Evolutionary conservation across 2,329 filamentous ascomycete genomes (phyloP).

Genomic region (Trichoderma sp.): DNA sequence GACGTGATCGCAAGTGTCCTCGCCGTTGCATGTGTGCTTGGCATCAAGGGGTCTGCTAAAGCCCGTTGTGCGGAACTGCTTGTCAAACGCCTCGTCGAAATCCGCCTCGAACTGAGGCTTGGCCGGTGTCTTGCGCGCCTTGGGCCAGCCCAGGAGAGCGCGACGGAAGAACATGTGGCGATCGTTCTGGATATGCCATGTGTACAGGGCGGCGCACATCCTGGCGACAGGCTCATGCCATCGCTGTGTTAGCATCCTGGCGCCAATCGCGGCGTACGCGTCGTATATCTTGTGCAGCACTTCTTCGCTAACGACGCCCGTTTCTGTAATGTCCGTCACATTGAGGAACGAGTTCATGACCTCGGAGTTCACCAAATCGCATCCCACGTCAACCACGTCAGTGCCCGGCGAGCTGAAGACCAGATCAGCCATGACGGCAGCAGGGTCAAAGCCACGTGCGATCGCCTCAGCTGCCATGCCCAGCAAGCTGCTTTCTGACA

Average conservation of each 20-base stretch:
- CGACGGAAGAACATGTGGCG: conserved; percentile 36
- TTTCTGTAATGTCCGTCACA: conserved; percentile 24
- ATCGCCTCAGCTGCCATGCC: conserved; percentile 27
- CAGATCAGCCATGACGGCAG: conserved; percentile 27
- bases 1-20: conserved; percentile 27
- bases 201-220: conserved; percentile 36
- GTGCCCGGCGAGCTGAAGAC: conserved; percentile 28
- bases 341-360: conserved; percentile 29
- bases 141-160: conserved; percentile 33
- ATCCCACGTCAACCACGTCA: conserved; percentile 28
- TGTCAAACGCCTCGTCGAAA: conserved; percentile 36
- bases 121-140: conserved; percentile 32
- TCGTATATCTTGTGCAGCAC: conserved; percentile 26
- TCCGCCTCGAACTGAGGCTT: conserved; percentile 31
- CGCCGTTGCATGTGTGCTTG: conserved; percentile 25
- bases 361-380: conserved; percentile 28
- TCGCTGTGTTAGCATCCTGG: conserved; percentile 34
- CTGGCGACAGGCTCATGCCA: conserved; percentile 37
- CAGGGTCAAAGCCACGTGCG: conserved; percentile 27
- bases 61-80: conserved; percentile 31
- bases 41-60: conserved; percentile 28
- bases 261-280: conserved; percentile 28
- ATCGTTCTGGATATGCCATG: conserved; percentile 38
- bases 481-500: conserved; percentile 28
- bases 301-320: conserved; percentile 27